phyloP scores from a whole-genome alignment of 169 alveolate genomes.

The Hammondia hammondi region DNA sequence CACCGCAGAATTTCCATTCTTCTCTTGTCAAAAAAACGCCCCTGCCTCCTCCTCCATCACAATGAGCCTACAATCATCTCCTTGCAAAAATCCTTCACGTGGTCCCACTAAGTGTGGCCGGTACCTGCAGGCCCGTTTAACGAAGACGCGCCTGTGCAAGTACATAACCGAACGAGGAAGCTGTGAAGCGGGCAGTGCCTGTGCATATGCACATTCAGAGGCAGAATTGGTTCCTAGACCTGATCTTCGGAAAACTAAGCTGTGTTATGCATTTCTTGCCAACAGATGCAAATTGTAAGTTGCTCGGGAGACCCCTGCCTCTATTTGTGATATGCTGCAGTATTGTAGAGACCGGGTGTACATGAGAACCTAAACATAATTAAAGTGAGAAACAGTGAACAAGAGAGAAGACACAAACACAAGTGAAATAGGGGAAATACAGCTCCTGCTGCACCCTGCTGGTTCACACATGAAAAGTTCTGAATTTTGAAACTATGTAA shows the following conservation, averaged over 20 bases:
- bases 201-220: conserved; percentile 25
- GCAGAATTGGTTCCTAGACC: conserved; percentile 23
- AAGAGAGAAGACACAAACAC: too few relatives aligned
- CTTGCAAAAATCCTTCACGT: neutral
- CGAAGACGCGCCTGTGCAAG: conserved; percentile 21
- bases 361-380: too few relatives aligned
- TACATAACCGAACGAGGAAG: neutral
- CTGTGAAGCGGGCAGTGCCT: conserved; percentile 14
- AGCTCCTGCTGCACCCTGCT: too few relatives aligned
- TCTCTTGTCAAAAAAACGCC: neutral
- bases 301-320: too few relatives aligned
- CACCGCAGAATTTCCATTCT: neutral
- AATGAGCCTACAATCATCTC: neutral
- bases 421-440: too few relatives aligned
- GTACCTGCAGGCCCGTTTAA: conserved; percentile 2
- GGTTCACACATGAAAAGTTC: too few relatives aligned
- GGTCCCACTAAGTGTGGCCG: conserved; percentile 21
- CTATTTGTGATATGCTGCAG: too few relatives aligned
- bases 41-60: neutral
- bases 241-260: conserved; percentile 14
- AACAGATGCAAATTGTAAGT: conserved; percentile 30
- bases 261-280: conserved; percentile 27
- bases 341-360: too few relatives aligned
- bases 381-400: too few relatives aligned
- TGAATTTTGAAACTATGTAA: too few relatives aligned